Evolutionary conservation across 2,329 filamentous ascomycete species (phyloP), one percentile per base, ranked within the genome.

Genomic region (Penicillium occitanis): DNA sequence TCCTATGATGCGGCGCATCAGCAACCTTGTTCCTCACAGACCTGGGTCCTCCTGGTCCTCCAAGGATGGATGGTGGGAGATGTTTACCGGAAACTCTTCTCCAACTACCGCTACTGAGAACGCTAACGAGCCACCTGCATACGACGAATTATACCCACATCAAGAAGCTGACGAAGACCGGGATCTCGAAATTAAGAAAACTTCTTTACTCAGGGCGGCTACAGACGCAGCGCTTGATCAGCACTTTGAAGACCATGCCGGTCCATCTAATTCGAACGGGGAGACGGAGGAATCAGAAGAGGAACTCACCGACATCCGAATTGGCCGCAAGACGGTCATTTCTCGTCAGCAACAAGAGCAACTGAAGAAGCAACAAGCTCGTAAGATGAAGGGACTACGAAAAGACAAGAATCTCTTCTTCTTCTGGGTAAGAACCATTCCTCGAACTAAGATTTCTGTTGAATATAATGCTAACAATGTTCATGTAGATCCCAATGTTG

Each of bases 141-240:
- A 95, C 70, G 88, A 93, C 63, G 91, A 93, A 58, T 86, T 95
- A 33, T 95, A 88, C 75, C 91, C 90, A 5, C 74, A 76, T 48
- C 74, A 78, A 28, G 75, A 75, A 37, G 67, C 70, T 35, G 71
- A 71, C 25, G 76, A 74, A 53, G 79, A 81, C 55, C 74, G 72
- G 44, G 78, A 78, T 33, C 66, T 53, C 22, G 66, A 67, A 46
- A 71, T 80, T 6, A 82, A 83, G 66, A 81, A 81, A 64, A 74
- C 74, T 10, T 79, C 77, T n/a, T 70, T 80, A 48, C 61, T 82
- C 13, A 76, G 75, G 64, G 81, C 81, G 6, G 80, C 78, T 22
- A 72, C 78, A 2, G 81, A 83, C 59, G 78, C 80, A 22, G 78
- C 77, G 28, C 63, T 80, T 30, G 81, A 83, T 68, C 74, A 79